phyloP scores from a whole-genome alignment of 148 eudicot species.

The Rhododendron ovatum region DNA sequence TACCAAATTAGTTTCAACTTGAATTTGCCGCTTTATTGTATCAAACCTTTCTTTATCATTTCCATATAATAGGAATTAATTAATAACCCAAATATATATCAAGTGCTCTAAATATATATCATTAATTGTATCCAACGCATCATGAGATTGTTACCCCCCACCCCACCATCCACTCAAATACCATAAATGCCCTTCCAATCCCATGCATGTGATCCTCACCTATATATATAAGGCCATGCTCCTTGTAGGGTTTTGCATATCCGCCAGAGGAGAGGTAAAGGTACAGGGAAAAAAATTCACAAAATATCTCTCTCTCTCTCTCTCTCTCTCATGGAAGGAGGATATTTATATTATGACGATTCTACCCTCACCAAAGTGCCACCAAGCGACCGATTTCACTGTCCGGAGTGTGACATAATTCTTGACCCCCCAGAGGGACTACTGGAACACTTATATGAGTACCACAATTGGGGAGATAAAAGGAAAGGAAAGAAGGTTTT shows the following conservation, averaged over 20 bases:
- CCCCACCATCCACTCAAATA: background rate
- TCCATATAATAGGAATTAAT: background rate
- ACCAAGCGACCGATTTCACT: background rate
- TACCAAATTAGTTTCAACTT: background rate
- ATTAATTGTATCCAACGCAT: background rate
- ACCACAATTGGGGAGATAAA: background rate
- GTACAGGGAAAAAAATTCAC: background rate
- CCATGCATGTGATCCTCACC: background rate
- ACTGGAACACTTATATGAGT: background rate
- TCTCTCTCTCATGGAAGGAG: background rate
- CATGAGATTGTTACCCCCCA: background rate
- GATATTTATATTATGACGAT: background rate
- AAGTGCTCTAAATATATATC: background rate
- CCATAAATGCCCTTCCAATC: background rate
- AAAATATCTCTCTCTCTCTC: background rate
- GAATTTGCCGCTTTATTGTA: background rate
- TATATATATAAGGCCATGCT: background rate
- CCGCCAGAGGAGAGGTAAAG: background rate
- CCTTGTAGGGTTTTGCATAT: no score
- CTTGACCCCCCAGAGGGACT: background rate
- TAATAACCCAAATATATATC: background rate
- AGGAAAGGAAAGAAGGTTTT: background rate
- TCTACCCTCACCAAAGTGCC: background rate
- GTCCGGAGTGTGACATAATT: background rate
- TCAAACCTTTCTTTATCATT: background rate